A percentile compares a stretch with the other conserved stretches of the same genome.
phyloP scores from a whole-genome alignment of 257 asterid genomes.

The Galeopsis tetrahit region DNA sequence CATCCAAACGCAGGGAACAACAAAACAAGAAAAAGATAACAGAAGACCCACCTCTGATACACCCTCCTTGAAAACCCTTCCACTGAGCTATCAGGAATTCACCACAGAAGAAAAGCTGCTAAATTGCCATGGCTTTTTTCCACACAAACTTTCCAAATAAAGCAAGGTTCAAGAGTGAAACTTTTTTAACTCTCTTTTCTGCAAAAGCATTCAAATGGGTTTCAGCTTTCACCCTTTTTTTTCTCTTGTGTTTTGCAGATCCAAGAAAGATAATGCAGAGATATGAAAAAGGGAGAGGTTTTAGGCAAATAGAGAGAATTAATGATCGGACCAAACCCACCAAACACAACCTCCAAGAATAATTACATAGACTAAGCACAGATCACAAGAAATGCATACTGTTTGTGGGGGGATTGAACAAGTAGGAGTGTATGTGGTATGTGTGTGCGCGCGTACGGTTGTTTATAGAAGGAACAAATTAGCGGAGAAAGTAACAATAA shows the following conservation, averaged over 20 bases:
- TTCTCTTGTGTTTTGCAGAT: slow-evolving; percentile 38
- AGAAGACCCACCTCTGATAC: slow-evolving; percentile 41
- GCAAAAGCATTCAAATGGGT: slow-evolving; percentile 45
- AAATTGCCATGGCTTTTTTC: slow-evolving; percentile 50
- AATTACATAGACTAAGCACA: slow-evolving; percentile 50
- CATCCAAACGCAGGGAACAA: slow-evolving; percentile 31
- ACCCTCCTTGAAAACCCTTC: slow-evolving; percentile 36
- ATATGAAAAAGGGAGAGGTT: slow-evolving; percentile 45
- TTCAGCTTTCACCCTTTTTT: slow-evolving; percentile 10
- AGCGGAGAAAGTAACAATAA: slow-evolving; percentile 46
- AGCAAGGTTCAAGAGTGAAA: slow-evolving; percentile 34
- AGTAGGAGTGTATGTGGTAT: slow-evolving; percentile 24
- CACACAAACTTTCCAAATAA: slow-evolving; percentile 39
- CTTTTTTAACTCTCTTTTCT: slow-evolving; percentile 42
- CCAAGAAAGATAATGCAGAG: slow-evolving; percentile 65
- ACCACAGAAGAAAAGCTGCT: slow-evolving; percentile 48
- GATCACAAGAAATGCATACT: slow-evolving; percentile 55
- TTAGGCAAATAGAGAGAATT: slow-evolving; percentile 27
- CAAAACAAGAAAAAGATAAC: neutral
- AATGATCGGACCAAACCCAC: slow-evolving; percentile 44
- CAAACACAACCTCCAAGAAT: slow-evolving; percentile 49
- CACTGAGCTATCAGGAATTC: slow-evolving; percentile 37
- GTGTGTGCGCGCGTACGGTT: slow-evolving; percentile 28
- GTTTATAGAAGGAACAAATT: slow-evolving; percentile 36
- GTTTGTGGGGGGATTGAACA: slow-evolving; percentile 34